Percentiles rank a stretch among this genome's conserved stretches.
Conservation (phyloP, 106 monocot genomes). For the Triglochin maritima region DNA sequence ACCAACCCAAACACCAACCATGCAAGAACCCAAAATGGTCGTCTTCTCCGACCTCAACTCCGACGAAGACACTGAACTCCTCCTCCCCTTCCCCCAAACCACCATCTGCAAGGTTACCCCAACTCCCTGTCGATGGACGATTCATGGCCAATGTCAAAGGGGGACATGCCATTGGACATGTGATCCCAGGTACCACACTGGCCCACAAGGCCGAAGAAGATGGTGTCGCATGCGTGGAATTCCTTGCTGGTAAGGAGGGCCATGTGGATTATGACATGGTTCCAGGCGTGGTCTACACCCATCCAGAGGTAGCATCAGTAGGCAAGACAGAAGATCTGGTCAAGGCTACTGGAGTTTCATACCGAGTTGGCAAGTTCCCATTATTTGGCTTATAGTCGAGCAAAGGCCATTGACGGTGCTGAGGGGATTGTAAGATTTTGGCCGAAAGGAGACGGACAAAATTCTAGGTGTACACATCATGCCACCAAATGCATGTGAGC, state of each 20-base stretch:
- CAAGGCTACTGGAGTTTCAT: conserved; percentile 49
- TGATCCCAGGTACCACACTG: conserved; percentile 86
- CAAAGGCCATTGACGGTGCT: conserved; percentile 91
- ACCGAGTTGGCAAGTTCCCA: conserved; percentile 90
- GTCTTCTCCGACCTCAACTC: no score
- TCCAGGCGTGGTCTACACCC: conserved; percentile 88
- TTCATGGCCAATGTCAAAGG: conserved; percentile 59
- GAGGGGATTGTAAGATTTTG: conserved; percentile 87
- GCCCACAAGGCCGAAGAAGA: conserved; percentile 98
- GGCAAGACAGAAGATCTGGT: conserved; percentile 92
- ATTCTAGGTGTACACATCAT: conserved; percentile 94
- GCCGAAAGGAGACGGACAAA: conserved; percentile 82
- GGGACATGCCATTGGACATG: conserved; percentile 82
- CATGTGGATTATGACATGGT: conserved; percentile 91
- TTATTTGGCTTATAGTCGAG: conserved; percentile 86
- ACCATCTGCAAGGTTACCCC: no score
- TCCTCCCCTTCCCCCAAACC: no score
- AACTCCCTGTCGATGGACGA: conserved; percentile 52
- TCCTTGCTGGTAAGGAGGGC: conserved; percentile 76
- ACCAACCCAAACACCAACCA: no score
- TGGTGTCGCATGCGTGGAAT: conserved; percentile 87
- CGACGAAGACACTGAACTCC: no score
- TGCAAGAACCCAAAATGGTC: no score
- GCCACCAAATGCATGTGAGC: conserved; percentile 84
- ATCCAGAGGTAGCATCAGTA: conserved; percentile 75